Base-by-base conservation (phyloP, 2,329 filamentous ascomycete genomes). In the Alternaria ventricosa region DNA sequence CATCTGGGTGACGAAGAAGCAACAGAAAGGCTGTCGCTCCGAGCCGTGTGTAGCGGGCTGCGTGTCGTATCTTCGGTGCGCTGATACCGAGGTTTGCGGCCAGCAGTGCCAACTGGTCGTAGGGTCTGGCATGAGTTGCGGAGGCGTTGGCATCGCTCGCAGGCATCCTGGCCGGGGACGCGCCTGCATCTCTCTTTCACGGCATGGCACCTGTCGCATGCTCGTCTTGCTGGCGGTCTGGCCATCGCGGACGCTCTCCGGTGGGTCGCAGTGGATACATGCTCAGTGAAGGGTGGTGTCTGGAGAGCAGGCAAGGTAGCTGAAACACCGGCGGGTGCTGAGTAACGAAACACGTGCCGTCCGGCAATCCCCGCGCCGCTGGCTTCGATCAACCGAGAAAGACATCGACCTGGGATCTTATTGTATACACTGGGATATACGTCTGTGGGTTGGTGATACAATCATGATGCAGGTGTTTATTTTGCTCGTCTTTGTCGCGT, bases 121-220 rank as follows among this genome's bases (percentile, higher is more conserved):
- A 62, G 55, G 13, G 36, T 62, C 18, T 59, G 60, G 55, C 60
- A 62, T 12, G 33, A 23, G 23, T 54, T 59, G 13, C 54, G 47
- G 23, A 62, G 60, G 23, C 60, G 55, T n/a, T 54, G 49, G 55
- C 60, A 62, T n/a, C 60, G 60, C 54, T 62, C 60, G 55, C 60
- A 62, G n/a, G 47, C 30, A 15, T 54, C 28, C 55, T 58, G 60
- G 30, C 55, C 55, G 13, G 60, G 43, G 28, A 62, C 20, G 20
- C 55, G 49, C 9, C 55, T 50, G 47, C 60, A 62, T 54, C 58
- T 62, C 43, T 62, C 60, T 51, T 62, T 59, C 9, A 62, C 60
- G 12, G 47, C 49, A 51, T 62, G 60, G 55, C 60, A 62, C 18
- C 60, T 46, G 55, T 62, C 55, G 60, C 60, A 62, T 45, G 60